A percentile compares a stretch with the other conserved stretches of the same genome.
Conservation (phyloP, 176 grass and related monocot species). For the Rhynchospora tenuis region DNA sequence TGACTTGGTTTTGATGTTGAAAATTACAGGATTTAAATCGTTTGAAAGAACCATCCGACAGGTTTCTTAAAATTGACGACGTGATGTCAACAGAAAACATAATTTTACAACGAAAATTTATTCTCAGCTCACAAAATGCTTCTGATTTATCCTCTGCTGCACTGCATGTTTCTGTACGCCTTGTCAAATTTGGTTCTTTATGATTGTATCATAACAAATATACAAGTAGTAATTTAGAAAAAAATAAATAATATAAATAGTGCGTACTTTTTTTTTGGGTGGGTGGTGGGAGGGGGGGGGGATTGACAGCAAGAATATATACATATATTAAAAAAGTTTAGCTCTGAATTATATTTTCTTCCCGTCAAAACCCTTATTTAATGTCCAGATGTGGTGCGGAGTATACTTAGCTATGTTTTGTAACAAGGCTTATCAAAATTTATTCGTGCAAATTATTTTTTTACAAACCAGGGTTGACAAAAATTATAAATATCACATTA, state of each 20-base stretch:
- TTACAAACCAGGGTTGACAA: too few species aligned
- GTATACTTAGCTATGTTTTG: too few species aligned
- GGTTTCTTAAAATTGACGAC: background rate
- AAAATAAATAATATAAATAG: background rate
- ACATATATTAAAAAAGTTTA: too few species aligned
- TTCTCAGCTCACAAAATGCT: background rate
- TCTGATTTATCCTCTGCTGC: background rate
- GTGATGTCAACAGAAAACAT: background rate
- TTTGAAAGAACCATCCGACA: background rate
- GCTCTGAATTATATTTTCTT: too few species aligned
- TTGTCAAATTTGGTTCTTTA: background rate
- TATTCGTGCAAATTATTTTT: too few species aligned
- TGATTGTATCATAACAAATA: background rate
- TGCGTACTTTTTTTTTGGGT: too few species aligned
- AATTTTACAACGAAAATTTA: background rate
- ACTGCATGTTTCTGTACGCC: background rate
- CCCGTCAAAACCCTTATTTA: too few species aligned
- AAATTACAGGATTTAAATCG: background rate
- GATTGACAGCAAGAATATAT: too few species aligned
- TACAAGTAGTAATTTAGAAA: background rate
- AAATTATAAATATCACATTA: too few species aligned
- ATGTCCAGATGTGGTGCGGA: too few species aligned
- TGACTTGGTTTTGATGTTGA: background rate
- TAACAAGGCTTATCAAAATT: too few species aligned
- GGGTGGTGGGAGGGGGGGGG: too few species aligned